phyloP scores from a whole-genome alignment of 805 yeast species.

The Saccharomycopsis fodiens region DNA sequence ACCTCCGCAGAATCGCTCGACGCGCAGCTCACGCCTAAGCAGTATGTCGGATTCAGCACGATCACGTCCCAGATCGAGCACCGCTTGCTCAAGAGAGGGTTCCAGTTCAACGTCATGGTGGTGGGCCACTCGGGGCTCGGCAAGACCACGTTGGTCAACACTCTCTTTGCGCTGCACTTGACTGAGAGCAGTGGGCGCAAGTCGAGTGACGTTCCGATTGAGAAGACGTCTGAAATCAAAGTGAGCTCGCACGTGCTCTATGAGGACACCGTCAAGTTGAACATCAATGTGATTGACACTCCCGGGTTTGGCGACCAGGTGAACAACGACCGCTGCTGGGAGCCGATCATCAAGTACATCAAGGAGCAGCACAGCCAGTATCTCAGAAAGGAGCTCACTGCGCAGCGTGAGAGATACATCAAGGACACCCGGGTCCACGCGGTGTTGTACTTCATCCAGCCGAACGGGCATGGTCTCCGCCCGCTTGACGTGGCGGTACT shows the following conservation, averaged over 20 bases:
- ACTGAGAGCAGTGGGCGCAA: conserved; percentile 69
- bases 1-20: too few species aligned
- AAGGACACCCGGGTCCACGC: conserved; percentile 92
- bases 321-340: conserved; percentile 94
- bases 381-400: conserved; percentile 88
- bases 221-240: conserved; percentile 80
- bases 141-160: conserved; percentile 84
- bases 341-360: conserved; percentile 86
- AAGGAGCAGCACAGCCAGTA: conserved; percentile 92
- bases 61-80: conserved; percentile 94
- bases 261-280: conserved; percentile 83
- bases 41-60: conserved; percentile 94
- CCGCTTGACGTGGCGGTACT: conserved; percentile 77
- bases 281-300: conserved; percentile 86
- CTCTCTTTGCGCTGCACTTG: conserved; percentile 79
- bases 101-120: conserved; percentile 88
- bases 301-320: conserved; percentile 98
- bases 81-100: conserved; percentile 84
- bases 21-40: conserved; percentile 42
- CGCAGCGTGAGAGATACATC: conserved; percentile 78
- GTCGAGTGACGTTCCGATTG: conserved; percentile 59
- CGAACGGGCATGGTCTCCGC: conserved; percentile 79
- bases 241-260: conserved; percentile 60
- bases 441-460: conserved; percentile 83
- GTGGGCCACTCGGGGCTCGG: conserved; percentile 95